Conservation (phyloP, 228 moss, liverwort and hornwort species). For the Sphagnum magellanicum region DNA sequence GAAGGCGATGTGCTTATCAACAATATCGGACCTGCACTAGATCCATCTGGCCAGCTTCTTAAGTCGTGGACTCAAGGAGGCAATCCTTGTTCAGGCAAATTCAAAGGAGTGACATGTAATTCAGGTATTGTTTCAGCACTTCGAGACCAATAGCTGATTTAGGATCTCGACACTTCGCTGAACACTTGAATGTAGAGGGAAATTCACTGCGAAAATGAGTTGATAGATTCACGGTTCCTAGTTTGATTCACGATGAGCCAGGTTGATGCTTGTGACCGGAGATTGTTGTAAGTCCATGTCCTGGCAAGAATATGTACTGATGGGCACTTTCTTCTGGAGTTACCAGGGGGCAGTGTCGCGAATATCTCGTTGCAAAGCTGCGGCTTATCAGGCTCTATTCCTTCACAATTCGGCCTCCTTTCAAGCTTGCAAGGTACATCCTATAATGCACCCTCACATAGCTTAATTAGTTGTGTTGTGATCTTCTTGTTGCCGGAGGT, state of each 20-base stretch:
- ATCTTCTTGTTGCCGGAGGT: not conserved
- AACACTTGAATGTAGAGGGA: no score
- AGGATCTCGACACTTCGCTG: no score
- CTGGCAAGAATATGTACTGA: no score
- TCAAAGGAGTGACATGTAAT: constrained; percentile 43
- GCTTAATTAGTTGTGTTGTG: not conserved
- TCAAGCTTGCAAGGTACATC: constrained; percentile 33
- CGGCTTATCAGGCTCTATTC: constrained; percentile 34
- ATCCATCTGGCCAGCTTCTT: constrained; percentile 22
- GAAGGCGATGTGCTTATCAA: no score
- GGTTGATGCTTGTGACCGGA: no score
- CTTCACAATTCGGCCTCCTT: constrained; percentile 32
- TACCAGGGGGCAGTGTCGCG: constrained; percentile 28
- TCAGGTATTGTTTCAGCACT: constrained; percentile 13
- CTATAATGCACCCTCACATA: not conserved
- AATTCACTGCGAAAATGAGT: no score
- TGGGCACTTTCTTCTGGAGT: no score
- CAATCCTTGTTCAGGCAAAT: constrained; percentile 29
- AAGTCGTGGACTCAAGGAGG: constrained; percentile 25
- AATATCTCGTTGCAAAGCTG: constrained; percentile 40
- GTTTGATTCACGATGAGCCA: no score
- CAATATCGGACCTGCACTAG: constrained; percentile 15
- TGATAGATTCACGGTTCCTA: no score
- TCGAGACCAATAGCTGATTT: no score
- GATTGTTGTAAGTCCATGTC: no score